phyloP scores from a whole-genome alignment of 768 basidiomycete species.

The Hericium rajendrae region DNA sequence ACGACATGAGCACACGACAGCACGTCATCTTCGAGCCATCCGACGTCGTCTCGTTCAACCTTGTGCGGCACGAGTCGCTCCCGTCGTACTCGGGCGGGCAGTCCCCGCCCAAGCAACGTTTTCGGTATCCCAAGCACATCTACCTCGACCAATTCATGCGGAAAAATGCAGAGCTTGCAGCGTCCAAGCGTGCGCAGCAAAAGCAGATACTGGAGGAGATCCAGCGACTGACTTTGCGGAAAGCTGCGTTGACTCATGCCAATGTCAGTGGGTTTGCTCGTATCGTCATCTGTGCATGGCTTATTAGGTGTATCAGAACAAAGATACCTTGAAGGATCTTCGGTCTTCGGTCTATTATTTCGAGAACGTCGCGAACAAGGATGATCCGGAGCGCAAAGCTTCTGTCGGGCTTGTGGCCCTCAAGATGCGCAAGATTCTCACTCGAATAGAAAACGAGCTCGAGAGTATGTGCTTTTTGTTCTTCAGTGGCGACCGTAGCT shows the following conservation, averaged over 20 bases:
- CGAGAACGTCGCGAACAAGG: slow-evolving; percentile 50
- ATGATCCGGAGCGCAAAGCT: slow-evolving; percentile 35
- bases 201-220: slow-evolving; percentile 38
- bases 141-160: slow-evolving; percentile 67
- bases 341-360: slow-evolving; percentile 60
- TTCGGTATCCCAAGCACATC: slow-evolving; percentile 54
- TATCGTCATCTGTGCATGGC: neutral
- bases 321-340: slow-evolving; percentile 55
- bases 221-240: slow-evolving; percentile 34
- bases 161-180: slow-evolving; percentile 39
- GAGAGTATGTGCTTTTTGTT: slow-evolving; percentile 31
- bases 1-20: slow-evolving; percentile 25
- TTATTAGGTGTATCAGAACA: slow-evolving; percentile 30
- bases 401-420: slow-evolving; percentile 32
- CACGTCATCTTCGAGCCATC: slow-evolving; percentile 56
- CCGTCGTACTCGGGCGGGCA: slow-evolving; percentile 15
- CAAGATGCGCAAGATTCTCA: slow-evolving; percentile 45
- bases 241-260: slow-evolving; percentile 37
- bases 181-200: slow-evolving; percentile 25
- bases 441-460: slow-evolving; percentile 41
- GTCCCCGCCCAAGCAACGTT: slow-evolving; percentile 18
- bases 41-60: slow-evolving; percentile 52
- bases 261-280: slow-evolving; percentile 36
- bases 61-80: slow-evolving; percentile 22
- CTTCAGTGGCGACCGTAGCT: neutral